These are phyloP conservation scores for Xylariaceae sp. DNA, from an alignment of 2,329 filamentous ascomycete genomes.

Conservation along the genomic window DNA sequence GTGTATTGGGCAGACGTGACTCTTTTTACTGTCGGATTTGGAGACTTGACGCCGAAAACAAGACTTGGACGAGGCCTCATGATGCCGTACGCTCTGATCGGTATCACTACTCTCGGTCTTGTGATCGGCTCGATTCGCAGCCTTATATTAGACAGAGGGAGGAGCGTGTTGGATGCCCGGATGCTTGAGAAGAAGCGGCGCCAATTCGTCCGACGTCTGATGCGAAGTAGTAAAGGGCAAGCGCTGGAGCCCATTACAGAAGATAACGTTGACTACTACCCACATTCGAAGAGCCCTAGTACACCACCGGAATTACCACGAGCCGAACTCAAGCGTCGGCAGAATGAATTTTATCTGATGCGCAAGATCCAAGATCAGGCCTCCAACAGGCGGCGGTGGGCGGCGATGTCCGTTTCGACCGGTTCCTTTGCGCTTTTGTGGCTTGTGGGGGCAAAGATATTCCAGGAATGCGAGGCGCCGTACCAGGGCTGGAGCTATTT, in stretches of 20 bases:
- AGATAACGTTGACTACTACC: conserved; percentile 17
- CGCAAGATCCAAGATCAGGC: conserved; percentile 67
- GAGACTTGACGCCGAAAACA: conserved; percentile 46
- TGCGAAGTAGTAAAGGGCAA: conserved; percentile 39
- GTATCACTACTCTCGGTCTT: conserved; percentile 78
- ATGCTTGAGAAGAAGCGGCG: conserved; percentile 56
- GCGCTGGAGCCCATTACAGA: conserved; percentile 46
- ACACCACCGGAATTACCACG: conserved; percentile 19
- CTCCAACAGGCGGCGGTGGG: conserved; percentile 64
- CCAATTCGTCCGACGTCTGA: conserved; percentile 41
- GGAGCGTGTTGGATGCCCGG: conserved; percentile 47
- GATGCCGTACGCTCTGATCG: conserved; percentile 77
- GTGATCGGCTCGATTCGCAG: conserved; percentile 75
- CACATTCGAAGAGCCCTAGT: conserved; percentile 16
- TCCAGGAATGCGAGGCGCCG: conserved; percentile 47
- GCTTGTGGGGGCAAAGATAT: conserved; percentile 73
- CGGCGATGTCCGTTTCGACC: conserved; percentile 62
- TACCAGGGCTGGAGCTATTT: conserved; percentile 70
- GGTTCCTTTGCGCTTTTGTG: conserved; percentile 68
- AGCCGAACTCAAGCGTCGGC: conserved; percentile 55
- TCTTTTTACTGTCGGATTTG: conserved; percentile 59
- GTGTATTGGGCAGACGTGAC: conserved; percentile 75
- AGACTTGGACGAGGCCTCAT: conserved; percentile 62
- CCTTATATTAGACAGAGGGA: conserved; percentile 54
- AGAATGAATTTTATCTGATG: conserved; percentile 73